Evolutionary conservation across 768 basidiomycete species (phyloP).

Genomic region (Stropharia rugosoannulata): DNA sequence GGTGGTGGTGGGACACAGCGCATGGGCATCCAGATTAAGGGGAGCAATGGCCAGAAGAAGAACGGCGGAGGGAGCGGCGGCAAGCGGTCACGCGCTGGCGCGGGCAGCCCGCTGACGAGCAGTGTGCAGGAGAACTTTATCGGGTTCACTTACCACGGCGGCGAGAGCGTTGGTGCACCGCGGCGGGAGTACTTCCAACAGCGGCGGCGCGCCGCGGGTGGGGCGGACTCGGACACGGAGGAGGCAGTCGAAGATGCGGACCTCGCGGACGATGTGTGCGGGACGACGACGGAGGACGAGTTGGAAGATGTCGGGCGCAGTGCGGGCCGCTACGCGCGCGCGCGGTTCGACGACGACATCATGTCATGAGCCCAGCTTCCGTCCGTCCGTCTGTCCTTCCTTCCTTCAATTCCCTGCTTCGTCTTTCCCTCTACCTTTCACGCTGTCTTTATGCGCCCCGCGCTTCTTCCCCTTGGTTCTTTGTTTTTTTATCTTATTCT

Average conservation of each 20-base stretch:
- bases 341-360: slow-evolving; percentile 42
- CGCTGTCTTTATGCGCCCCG: background rate
- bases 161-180: slow-evolving; percentile 57
- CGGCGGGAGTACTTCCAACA: slow-evolving; percentile 30
- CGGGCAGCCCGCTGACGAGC: slow-evolving; percentile 75
- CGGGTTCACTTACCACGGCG: slow-evolving; percentile 88
- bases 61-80: slow-evolving; percentile 28
- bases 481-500: background rate
- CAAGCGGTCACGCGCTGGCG: slow-evolving; percentile 27
- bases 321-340: slow-evolving; percentile 70
- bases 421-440: background rate
- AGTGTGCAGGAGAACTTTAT: slow-evolving; percentile 96
- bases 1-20: background rate
- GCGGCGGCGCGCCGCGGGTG: slow-evolving; percentile 42
- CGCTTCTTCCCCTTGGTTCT: background rate
- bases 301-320: slow-evolving; percentile 62
- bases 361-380: slow-evolving; percentile 17
- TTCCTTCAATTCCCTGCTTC: background rate
- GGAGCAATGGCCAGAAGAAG: background rate
- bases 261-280: slow-evolving; percentile 36
- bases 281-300: slow-evolving; percentile 72
- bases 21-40: slow-evolving; percentile 51
- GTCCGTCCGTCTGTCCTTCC: too few species aligned
- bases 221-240: slow-evolving; percentile 53
- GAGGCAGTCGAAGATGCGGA: slow-evolving; percentile 41